Evolutionary conservation across 73 alveolate species (phyloP).

Genomic region (Halteria grandinella): DNA sequence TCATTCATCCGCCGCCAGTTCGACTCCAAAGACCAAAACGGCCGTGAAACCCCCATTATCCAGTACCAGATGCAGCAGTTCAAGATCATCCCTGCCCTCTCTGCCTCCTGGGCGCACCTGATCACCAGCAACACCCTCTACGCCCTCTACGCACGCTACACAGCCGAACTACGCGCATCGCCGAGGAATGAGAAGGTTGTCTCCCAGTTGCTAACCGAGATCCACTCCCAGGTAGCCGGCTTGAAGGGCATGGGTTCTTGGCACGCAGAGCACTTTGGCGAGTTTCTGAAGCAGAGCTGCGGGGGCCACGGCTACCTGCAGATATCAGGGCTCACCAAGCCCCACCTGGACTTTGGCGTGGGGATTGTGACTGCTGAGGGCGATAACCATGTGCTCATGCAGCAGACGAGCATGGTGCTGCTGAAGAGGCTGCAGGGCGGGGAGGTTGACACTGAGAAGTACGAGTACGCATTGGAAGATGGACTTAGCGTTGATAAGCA

Average conservation of each 20-base stretch:
- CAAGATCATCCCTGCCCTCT: constrained; percentile 38
- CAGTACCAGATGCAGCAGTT: constrained; percentile 44
- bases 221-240: constrained; percentile 49
- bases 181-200: constrained; percentile 40
- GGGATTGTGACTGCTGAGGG: constrained; percentile 68
- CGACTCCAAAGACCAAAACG: constrained; percentile 8
- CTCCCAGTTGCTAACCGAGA: constrained; percentile 23
- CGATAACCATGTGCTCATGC: constrained; percentile 57
- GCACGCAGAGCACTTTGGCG: constrained; percentile 39
- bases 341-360: constrained; percentile 25
- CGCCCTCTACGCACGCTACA: constrained; percentile 9
- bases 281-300: constrained; percentile 59
- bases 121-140: constrained; percentile 21
- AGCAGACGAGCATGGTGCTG: constrained; percentile 39
- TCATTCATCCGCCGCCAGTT: constrained; percentile 50
- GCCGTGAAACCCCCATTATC: constrained; percentile 47
- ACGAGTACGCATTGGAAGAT: not conserved
- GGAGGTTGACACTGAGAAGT: not conserved
- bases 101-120: constrained; percentile 27
- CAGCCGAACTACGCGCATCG: not conserved
- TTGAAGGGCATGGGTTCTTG: constrained; percentile 49
- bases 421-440: constrained; percentile 25
- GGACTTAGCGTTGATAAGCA: not conserved
- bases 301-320: constrained; percentile 76
- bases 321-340: constrained; percentile 53